These are phyloP conservation scores for Penicillium corylophilum DNA, from an alignment of 2,329 filamentous ascomycete genomes.

Conservation along the genomic window DNA sequence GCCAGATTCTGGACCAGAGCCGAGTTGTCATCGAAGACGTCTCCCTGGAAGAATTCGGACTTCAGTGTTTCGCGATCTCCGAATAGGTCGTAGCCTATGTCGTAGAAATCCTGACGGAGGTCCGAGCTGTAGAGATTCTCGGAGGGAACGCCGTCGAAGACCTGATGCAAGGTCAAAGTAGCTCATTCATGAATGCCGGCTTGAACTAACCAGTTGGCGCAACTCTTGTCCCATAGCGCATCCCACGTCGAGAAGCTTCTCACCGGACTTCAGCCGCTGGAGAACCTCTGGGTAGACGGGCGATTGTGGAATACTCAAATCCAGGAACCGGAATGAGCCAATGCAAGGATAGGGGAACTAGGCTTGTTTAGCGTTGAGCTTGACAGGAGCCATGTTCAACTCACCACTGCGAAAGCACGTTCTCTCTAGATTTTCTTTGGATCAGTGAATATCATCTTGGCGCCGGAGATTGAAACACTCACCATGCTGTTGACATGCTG, in stretches of 20 bases:
- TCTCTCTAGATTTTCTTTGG: conserved; percentile 11
- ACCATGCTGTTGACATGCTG: conserved; percentile 21
- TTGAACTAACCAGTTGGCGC: conserved; percentile 17
- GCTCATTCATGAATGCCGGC: background rate
- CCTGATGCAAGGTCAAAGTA: background rate
- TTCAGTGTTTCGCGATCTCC: conserved; percentile 46
- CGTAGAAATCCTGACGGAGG: conserved; percentile 51
- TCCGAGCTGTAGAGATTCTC: conserved; percentile 54
- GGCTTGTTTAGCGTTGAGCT: background rate
- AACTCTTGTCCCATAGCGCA: conserved; percentile 26
- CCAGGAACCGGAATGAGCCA: conserved; percentile 22
- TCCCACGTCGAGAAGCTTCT: conserved; percentile 24
- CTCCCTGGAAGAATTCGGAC: conserved; percentile 40
- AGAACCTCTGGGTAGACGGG: conserved; percentile 22
- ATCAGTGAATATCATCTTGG: background rate
- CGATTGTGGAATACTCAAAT: conserved; percentile 20
- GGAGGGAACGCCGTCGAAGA: conserved; percentile 50
- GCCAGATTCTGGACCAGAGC: conserved; percentile 25
- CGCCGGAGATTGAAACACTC: background rate
- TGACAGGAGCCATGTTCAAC: background rate
- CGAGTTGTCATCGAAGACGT: conserved; percentile 39
- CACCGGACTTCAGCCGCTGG: conserved; percentile 18
- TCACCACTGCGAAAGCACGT: conserved; percentile 19
- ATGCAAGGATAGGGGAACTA: conserved; percentile 28
- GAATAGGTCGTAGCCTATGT: conserved; percentile 65